Base-by-base conservation (phyloP, 2,329 filamentous ascomycete species). In the Graphilbum ipis-grandicollis region DNA sequence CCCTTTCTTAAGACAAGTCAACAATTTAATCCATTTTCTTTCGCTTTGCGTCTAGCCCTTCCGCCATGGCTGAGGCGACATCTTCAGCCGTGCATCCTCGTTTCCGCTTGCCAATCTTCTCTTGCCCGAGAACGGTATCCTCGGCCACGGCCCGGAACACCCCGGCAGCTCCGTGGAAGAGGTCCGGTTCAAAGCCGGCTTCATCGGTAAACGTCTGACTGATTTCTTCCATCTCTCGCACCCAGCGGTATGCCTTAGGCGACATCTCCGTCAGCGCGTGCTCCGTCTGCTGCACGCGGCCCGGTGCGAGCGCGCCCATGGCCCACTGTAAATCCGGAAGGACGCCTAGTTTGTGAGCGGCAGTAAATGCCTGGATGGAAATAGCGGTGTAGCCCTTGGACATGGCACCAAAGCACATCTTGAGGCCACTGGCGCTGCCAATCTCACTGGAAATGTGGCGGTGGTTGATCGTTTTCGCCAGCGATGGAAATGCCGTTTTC, bases 181-280 rank as follows among this genome's bases (percentile, higher is more conserved):
- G 53, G 19, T 59, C 56, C 10, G 53, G 53, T 5, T 54, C 54
- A 51, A 79, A 81, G 0, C 75, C 76, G 1, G 73, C 77, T 37
- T 78, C 74, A 31, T 69, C 65, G 7, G 56, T 56, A 51, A 82
- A 75, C 4, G 75, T 79, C 39, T 65, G 58, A 4, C 68, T 70
- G 48, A 86, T 83, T 60, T 85, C 73, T 46, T 75, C 66, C 79
- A 86, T 84, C 59, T 85, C 79, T 25, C 65, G 60, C 0, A 82
- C 74, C 79, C 79, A 86, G 10, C 80, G 62, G 52, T 84, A 84
- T 15, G 80, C 79, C 56, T 85, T 86, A 8, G 73, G 71, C 19
- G 77, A 65, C 67, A 84, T 79, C 13, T 53, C 58, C n/a, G 42
- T 42, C 21, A 51, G 39, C 9, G 46, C 57, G 23, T 50, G 58